phyloP scores from a whole-genome alignment of 805 yeast genomes.

The Saccharomyces paradoxus region DNA sequence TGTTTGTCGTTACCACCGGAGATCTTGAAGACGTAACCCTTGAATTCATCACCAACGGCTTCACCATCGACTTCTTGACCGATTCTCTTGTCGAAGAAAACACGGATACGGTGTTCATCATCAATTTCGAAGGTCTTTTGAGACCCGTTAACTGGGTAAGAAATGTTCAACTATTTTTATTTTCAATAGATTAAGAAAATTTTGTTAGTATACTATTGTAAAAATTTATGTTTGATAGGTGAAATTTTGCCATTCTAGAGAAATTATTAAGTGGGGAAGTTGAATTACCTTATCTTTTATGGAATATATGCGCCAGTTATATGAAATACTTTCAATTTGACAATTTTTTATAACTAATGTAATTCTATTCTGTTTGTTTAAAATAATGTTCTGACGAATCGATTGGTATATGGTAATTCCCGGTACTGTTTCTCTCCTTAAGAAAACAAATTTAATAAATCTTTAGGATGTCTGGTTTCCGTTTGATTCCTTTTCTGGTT shows the following conservation, averaged over 20 bases:
- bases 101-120: slow-evolving; percentile 97
- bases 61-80: slow-evolving; percentile 99
- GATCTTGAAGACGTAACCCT: slow-evolving; percentile 97
- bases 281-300: neutral
- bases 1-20: slow-evolving; percentile 99
- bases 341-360: neutral
- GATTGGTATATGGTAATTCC: neutral
- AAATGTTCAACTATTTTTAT: slow-evolving; percentile 76
- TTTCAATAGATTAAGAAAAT: neutral
- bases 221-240: neutral
- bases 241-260: neutral
- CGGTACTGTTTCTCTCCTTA: neutral
- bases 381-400: neutral
- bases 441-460: neutral
- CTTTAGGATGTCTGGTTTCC: neutral
- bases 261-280: neutral
- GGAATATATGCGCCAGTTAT: no score
- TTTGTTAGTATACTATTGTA: neutral
- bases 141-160: slow-evolving; percentile 99
- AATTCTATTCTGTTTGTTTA: neutral
- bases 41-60: slow-evolving; percentile 96
- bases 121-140: slow-evolving; percentile 96
- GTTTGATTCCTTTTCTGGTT: neutral
- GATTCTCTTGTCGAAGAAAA: slow-evolving; percentile 98
- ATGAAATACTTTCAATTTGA: neutral